phyloP scores from a whole-genome alignment of 2,329 filamentous ascomycete genomes.

The Colletotrichum sp. region DNA sequence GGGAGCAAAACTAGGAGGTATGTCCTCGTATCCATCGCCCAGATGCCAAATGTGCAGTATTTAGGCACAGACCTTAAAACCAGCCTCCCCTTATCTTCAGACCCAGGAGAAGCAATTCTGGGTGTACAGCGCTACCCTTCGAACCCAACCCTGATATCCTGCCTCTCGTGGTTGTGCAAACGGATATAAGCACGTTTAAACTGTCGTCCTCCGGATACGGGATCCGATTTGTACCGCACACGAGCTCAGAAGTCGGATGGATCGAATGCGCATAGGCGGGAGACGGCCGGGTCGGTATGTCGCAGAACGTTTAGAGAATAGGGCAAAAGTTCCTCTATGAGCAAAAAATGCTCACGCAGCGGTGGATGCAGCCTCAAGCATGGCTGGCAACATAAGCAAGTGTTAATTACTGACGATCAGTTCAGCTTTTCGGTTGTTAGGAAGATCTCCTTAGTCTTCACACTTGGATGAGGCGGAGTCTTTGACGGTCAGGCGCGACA shows the following conservation, averaged over 20 bases:
- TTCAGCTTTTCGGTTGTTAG: neutral
- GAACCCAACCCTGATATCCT: neutral
- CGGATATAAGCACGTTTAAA: neutral
- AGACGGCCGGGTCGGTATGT: neutral
- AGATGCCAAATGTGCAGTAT: neutral
- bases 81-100: neutral
- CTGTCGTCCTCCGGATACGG: neutral
- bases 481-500: neutral
- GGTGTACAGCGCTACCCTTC: neutral
- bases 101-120: neutral
- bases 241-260: neutral
- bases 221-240: neutral
- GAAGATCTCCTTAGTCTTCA: neutral
- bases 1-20: neutral
- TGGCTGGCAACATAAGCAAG: neutral
- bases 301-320: neutral
- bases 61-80: neutral
- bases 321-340: neutral
- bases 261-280: neutral
- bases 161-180: neutral
- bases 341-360: neutral
- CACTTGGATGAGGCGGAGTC: neutral
- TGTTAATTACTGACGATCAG: neutral
- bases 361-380: neutral
- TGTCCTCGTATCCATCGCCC: neutral